phyloP scores from a whole-genome alignment of 2,329 filamentous ascomycete genomes.

The Nemania abortiva region DNA sequence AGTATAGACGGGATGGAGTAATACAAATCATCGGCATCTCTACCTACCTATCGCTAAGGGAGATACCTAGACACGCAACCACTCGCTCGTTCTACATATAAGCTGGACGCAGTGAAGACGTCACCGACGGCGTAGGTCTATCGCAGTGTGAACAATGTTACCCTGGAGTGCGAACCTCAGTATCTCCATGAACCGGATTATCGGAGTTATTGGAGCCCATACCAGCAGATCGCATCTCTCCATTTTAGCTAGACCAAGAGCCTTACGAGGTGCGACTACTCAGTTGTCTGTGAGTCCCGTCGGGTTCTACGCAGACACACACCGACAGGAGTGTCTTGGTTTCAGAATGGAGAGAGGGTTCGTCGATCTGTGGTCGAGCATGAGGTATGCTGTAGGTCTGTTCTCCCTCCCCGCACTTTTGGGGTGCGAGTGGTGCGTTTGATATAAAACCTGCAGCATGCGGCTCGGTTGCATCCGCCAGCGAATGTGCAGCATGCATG shows the following conservation, averaged over 20 bases:
- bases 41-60: neutral
- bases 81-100: neutral
- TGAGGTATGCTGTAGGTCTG: neutral
- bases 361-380: conserved; percentile 2
- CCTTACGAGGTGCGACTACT: too few relatives aligned
- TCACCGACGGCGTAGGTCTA: neutral
- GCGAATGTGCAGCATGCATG: conserved; percentile 24
- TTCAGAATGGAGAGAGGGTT: conserved; percentile 6
- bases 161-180: neutral
- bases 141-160: neutral
- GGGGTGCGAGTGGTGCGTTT: conserved; percentile 4
- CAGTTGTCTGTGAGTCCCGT: neutral
- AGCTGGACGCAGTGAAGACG: neutral
- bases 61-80: neutral
- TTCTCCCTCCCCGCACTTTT: neutral
- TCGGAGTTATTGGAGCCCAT: neutral
- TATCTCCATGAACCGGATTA: conserved; percentile 9
- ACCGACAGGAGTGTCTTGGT: neutral
- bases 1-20: conserved; percentile 4
- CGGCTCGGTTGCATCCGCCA: conserved; percentile 35
- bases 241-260: neutral
- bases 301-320: neutral
- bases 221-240: neutral
- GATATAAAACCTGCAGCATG: conserved; percentile 28
- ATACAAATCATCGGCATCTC: neutral